These are phyloP conservation scores for Acidiella bohemica DNA, from an alignment of 495 filamentous ascomycete genomes.

Conservation along the genomic window DNA sequence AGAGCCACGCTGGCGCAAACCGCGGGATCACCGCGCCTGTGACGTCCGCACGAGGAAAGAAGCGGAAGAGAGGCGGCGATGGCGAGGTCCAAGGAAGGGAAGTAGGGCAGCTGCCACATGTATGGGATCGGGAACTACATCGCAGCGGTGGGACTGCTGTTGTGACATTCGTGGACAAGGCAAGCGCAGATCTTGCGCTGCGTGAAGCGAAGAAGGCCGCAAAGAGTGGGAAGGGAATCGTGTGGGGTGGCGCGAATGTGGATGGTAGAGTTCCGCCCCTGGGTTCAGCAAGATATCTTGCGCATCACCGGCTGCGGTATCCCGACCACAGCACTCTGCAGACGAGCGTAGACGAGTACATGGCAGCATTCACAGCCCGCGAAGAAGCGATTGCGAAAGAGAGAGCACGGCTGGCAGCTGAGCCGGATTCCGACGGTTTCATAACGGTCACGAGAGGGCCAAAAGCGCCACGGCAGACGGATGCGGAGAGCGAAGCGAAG, in stretches of 20 bases:
- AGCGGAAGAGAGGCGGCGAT: conserved; percentile 35
- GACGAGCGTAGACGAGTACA: conserved; percentile 63
- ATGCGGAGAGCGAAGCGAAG: conserved; percentile 59
- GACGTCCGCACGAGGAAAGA: conserved; percentile 23
- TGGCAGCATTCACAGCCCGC: conserved; percentile 52
- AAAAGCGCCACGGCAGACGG: conserved; percentile 51
- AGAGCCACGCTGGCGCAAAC: conserved; percentile 24
- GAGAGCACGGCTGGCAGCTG: conserved; percentile 49
- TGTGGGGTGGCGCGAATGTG: conserved; percentile 37
- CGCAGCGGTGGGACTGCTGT: conserved; percentile 63
- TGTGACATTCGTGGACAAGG: conserved; percentile 67
- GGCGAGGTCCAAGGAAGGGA: conserved; percentile 33
- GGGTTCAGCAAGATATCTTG: conserved; percentile 37
- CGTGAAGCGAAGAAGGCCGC: conserved; percentile 54
- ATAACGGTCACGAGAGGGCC: conserved; percentile 76
- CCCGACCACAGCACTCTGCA: conserved; percentile 53
- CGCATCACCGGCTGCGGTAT: conserved; percentile 54
- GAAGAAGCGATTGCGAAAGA: conserved; percentile 53
- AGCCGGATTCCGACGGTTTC: conserved; percentile 91
- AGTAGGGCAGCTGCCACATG: conserved; percentile 40
- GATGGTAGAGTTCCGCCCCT: conserved; percentile 12
- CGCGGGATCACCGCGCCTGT: conserved; percentile 15
- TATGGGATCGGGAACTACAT: conserved; percentile 63
- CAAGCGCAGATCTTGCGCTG: conserved; percentile 55
- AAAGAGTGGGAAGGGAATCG: conserved; percentile 40